Evolutionary conservation across 495 filamentous ascomycete species (phyloP).

Genomic region (Xylaria longipes): DNA sequence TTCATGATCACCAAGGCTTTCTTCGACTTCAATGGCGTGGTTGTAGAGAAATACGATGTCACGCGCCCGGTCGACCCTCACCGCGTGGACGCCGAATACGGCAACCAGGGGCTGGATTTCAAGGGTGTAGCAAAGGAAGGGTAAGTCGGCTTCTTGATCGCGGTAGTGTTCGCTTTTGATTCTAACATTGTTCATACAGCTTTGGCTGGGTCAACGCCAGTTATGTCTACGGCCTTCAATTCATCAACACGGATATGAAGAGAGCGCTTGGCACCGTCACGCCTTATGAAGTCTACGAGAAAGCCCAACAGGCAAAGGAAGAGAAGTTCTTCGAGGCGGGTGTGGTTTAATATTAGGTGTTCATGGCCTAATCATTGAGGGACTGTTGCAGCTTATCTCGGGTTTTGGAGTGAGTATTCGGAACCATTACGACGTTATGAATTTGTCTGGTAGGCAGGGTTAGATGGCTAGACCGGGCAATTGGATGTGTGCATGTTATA

Average conservation of each 20-base stretch:
- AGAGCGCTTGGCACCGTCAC: slow-evolving; percentile 85
- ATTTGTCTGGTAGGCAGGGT: neutral
- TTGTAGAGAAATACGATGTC: slow-evolving; percentile 98
- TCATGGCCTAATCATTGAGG: neutral
- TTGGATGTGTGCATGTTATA: neutral
- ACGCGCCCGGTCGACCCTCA: slow-evolving; percentile 88
- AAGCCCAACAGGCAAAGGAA: slow-evolving; percentile 54
- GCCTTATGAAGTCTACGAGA: slow-evolving; percentile 76
- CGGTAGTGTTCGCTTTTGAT: slow-evolving; percentile 34
- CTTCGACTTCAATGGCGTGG: slow-evolving; percentile 95
- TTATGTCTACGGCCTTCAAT: slow-evolving; percentile 86
- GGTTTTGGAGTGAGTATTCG: neutral
- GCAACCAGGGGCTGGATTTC: slow-evolving; percentile 93
- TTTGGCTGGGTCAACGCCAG: slow-evolving; percentile 99
- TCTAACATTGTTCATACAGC: slow-evolving; percentile 52
- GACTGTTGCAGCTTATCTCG: neutral
- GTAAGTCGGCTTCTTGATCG: slow-evolving; percentile 60
- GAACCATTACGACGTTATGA: neutral
- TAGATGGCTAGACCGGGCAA: slow-evolving; percentile 7
- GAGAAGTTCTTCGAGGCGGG: slow-evolving; percentile 49
- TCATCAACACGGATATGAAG: slow-evolving; percentile 82
- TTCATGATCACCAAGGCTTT: slow-evolving; percentile 98
- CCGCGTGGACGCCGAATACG: slow-evolving; percentile 93
- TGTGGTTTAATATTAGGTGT: slow-evolving; percentile 19
- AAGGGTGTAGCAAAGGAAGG: slow-evolving; percentile 94